Evolutionary conservation across 1,139 yeast genomes (phyloP).

Genomic region (Williopsis jadinii): DNA sequence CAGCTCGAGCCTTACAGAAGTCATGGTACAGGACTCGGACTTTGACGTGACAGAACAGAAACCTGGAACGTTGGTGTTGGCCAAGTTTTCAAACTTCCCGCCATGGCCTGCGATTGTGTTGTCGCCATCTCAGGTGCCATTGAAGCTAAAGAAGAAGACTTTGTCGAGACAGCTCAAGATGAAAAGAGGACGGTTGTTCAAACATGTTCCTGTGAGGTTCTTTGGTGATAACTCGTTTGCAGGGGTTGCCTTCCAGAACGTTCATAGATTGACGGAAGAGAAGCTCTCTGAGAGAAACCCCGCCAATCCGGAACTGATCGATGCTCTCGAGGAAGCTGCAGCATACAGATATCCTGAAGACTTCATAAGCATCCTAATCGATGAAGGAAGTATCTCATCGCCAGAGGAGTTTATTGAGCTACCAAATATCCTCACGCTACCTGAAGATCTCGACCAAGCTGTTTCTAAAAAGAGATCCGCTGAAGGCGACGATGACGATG

Average conservation of each 20-base stretch:
- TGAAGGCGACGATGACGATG: background rate
- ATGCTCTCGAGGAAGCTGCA: background rate
- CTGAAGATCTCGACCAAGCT: no score
- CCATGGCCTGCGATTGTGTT: constrained; percentile 1
- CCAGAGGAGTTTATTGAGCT: background rate
- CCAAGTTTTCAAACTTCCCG: constrained; percentile 1
- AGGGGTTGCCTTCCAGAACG: no score
- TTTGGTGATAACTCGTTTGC: no score
- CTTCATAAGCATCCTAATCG: background rate
- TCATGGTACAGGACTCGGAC: background rate
- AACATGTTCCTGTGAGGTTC: no score
- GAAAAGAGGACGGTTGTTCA: background rate
- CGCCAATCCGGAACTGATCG: background rate
- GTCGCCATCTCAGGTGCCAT: background rate
- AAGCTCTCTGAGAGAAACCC: background rate
- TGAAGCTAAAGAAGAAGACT: background rate
- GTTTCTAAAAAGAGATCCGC: no score
- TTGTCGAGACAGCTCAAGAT: background rate
- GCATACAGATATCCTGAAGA: background rate
- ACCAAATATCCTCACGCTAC: no score
- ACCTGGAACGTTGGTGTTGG: constrained; percentile 1
- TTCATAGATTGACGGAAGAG: no score
- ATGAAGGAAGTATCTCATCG: background rate
- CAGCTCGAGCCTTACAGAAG: background rate
- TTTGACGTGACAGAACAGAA: background rate